Evolutionary conservation across 2,329 filamentous ascomycete genomes (phyloP).

Genomic region (Aspergillus sp.): DNA sequence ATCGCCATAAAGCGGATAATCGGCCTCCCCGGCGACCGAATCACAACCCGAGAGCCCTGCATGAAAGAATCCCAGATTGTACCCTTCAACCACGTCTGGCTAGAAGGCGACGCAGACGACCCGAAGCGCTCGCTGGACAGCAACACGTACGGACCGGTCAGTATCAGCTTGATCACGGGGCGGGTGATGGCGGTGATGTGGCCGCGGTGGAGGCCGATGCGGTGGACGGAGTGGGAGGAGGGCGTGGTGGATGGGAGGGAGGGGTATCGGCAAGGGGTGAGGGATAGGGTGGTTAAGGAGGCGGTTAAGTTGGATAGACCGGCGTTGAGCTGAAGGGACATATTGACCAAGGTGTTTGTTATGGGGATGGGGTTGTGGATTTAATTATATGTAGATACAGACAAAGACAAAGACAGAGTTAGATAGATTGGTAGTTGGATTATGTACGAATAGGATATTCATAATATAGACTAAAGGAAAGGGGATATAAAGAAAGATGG

Average conservation of each 20-base stretch:
- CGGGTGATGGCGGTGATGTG: conserved; percentile 71
- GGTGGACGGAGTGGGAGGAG: conserved; percentile 40
- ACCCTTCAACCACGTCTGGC: conserved; percentile 85
- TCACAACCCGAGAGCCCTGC: conserved; percentile 65
- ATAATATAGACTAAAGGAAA: background rate
- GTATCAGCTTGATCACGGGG: conserved; percentile 71
- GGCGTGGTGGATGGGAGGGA: conserved; percentile 25
- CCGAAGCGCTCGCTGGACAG: conserved; percentile 73
- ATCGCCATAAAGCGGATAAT: conserved; percentile 80
- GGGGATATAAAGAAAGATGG: no score
- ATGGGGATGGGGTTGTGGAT: background rate
- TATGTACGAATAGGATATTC: background rate
- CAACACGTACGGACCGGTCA: conserved; percentile 85
- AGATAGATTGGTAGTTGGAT: background rate
- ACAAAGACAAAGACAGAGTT: no score
- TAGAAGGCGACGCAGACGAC: conserved; percentile 79
- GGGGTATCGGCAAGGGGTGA: conserved; percentile 34
- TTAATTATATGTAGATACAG: background rate
- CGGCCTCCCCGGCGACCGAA: conserved; percentile 74
- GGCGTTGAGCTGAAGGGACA: conserved; percentile 17
- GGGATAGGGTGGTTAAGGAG: conserved; percentile 37
- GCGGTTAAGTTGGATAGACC: conserved; percentile 37
- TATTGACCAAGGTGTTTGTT: background rate
- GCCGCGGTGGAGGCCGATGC: conserved; percentile 49
- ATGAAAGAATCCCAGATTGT: conserved; percentile 57